phyloP scores from a whole-genome alignment of 2,329 filamentous ascomycete genomes.

The Aspergillus eucalypticola region DNA sequence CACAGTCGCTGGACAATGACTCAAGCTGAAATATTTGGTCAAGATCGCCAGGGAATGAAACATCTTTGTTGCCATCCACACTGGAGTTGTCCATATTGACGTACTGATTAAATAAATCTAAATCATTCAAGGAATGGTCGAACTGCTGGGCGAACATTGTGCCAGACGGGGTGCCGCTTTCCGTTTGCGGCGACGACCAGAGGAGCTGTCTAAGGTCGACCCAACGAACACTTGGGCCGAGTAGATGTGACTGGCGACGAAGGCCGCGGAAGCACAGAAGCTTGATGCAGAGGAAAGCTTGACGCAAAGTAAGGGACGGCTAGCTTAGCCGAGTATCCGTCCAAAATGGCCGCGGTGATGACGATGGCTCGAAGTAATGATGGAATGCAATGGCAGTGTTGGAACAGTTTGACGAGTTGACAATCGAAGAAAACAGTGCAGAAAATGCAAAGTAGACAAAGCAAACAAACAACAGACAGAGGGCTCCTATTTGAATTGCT shows the following conservation, averaged over 20 bases:
- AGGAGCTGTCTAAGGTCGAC: conserved; percentile 18
- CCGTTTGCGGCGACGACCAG: conserved; percentile 39
- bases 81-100: conserved; percentile 59
- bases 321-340: conserved; percentile 24
- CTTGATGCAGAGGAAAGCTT: conserved; percentile 18
- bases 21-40: conserved; percentile 55
- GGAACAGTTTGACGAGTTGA: conserved; percentile 37
- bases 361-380: conserved; percentile 11
- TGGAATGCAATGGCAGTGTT: conserved; percentile 25
- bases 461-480: conserved; percentile 46
- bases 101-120: conserved; percentile 66
- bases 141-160: conserved; percentile 51
- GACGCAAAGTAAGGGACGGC: conserved; percentile 23
- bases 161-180: conserved; percentile 48
- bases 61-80: conserved; percentile 50
- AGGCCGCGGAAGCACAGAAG: conserved; percentile 10
- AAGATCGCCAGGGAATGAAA: conserved; percentile 51
- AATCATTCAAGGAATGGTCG: conserved; percentile 59
- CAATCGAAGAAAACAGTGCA: conserved; percentile 44
- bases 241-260: conserved; percentile 34
- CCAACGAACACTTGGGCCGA: conserved; percentile 19
- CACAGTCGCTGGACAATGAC: conserved; percentile 53
- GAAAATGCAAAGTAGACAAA: conserved; percentile 46
- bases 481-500: conserved; percentile 41
- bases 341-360: not conserved